Percentiles rank a stretch among this genome's conserved stretches.
These are phyloP conservation scores for Globisporangium ultimum DNA, from an alignment of 352 stramenopile genomes.

Conservation along the genomic window DNA sequence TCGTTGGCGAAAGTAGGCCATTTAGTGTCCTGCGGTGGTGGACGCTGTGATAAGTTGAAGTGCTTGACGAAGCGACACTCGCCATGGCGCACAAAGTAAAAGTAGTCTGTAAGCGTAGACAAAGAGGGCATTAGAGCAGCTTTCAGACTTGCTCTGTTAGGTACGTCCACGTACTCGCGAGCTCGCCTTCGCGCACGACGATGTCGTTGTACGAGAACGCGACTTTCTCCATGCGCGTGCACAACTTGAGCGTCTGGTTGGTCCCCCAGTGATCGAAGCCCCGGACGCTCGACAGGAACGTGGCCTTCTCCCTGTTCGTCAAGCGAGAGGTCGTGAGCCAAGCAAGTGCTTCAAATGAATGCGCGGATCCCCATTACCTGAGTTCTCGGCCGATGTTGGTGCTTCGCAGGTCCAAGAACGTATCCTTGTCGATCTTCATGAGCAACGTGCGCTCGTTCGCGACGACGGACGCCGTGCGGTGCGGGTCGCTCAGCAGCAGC, in stretches of 20 bases:
- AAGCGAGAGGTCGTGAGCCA: background rate
- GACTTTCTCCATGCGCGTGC: slow-evolving; percentile 58
- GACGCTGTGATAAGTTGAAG: slow-evolving; percentile 16
- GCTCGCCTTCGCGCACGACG: slow-evolving; percentile 47
- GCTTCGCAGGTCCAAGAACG: slow-evolving; percentile 57
- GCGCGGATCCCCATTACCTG: slow-evolving; percentile 21
- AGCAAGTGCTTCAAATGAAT: background rate
- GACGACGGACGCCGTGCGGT: slow-evolving; percentile 63
- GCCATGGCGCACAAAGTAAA: slow-evolving; percentile 67
- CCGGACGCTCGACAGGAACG: slow-evolving; percentile 38
- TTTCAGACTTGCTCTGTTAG: background rate
- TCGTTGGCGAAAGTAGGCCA: background rate
- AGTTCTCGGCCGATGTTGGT: slow-evolving; percentile 54
- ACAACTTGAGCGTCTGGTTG: slow-evolving; percentile 52
- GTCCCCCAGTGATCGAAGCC: slow-evolving; percentile 65
- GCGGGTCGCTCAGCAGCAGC: slow-evolving; percentile 48
- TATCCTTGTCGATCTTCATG: slow-evolving; percentile 67
- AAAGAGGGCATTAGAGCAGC: background rate
- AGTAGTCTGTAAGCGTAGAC: slow-evolving; percentile 23
- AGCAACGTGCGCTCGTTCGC: slow-evolving; percentile 63
- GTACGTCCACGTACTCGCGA: slow-evolving; percentile 33
- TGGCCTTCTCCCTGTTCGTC: slow-evolving; percentile 53
- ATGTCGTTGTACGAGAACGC: slow-evolving; percentile 66
- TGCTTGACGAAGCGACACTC: slow-evolving; percentile 63
- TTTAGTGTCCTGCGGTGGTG: too few species aligned